phyloP scores from a whole-genome alignment of 306 rosid genomes.

The Rosa multiflora region DNA sequence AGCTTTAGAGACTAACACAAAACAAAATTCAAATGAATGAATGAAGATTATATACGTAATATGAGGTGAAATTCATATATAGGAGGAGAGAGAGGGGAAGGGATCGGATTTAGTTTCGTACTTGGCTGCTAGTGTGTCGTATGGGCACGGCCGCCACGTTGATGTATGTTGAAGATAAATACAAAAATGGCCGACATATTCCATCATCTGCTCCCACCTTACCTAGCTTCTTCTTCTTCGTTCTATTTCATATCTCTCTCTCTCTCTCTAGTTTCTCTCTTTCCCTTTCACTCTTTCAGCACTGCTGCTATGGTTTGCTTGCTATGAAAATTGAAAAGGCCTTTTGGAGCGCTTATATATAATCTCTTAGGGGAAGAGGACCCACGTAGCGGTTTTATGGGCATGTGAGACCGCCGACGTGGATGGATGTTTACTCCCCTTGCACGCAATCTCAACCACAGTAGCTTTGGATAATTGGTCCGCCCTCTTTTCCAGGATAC shows the following conservation, averaged over 20 bases:
- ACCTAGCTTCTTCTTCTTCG: constrained; percentile 4
- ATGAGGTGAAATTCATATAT: neutral
- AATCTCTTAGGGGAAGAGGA: neutral
- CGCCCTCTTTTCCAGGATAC: neutral
- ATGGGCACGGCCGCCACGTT: constrained; percentile 80
- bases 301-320: neutral
- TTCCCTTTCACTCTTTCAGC: neutral
- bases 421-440: constrained; percentile 31
- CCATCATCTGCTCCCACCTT: constrained; percentile 44
- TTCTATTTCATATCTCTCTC: neutral
- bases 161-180: constrained; percentile 66
- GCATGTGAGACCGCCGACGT: constrained; percentile 29
- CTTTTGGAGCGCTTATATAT: constrained; percentile 21
- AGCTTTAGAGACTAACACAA: neutral
- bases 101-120: constrained; percentile 42
- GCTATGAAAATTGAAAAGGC: constrained; percentile 1
- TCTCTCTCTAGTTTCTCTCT: neutral
- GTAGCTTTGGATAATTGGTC: neutral
- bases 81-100: neutral
- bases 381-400: constrained; percentile 35
- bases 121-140: constrained; percentile 84
- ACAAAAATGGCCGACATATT: constrained; percentile 87
- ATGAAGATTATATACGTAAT: neutral
- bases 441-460: constrained; percentile 12
- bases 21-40: neutral